phyloP scores from a whole-genome alignment of 1,284 basidiomycete species.

The Boletus smithii region DNA sequence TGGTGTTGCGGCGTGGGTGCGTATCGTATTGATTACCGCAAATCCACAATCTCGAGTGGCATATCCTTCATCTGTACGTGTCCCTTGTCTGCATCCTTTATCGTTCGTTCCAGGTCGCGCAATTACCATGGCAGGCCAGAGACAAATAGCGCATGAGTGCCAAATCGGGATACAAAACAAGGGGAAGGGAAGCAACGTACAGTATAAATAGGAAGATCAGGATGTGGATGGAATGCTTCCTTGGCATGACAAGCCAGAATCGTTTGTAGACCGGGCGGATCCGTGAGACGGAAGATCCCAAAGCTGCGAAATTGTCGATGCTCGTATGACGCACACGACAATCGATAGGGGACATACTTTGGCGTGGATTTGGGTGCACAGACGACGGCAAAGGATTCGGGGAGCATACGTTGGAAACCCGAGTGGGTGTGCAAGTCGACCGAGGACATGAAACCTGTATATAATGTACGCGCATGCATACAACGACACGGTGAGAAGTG shows the following conservation, averaged over 20 bases:
- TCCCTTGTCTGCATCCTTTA: slow-evolving; percentile 67
- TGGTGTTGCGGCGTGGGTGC: too few species aligned
- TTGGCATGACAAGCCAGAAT: slow-evolving; percentile 65
- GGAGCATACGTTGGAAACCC: slow-evolving; percentile 81
- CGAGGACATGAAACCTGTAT: slow-evolving; percentile 79
- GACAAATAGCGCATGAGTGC: too few species aligned
- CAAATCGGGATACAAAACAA: background rate
- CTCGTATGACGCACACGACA: background rate
- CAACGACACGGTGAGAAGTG: slow-evolving; percentile 11
- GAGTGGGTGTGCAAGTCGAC: slow-evolving; percentile 88
- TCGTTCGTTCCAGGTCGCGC: background rate
- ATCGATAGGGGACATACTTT: slow-evolving; percentile 45
- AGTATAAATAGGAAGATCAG: slow-evolving; percentile 78
- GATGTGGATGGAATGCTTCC: slow-evolving; percentile 82
- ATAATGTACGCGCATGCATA: background rate
- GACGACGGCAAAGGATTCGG: slow-evolving; percentile 88
- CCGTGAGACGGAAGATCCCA: slow-evolving; percentile 84
- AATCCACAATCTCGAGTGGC: slow-evolving; percentile 68
- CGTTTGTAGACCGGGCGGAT: slow-evolving; percentile 74
- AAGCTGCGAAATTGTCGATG: slow-evolving; percentile 44
- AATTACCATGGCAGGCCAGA: background rate
- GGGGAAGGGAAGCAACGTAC: slow-evolving; percentile 45
- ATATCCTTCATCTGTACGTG: slow-evolving; percentile 76
- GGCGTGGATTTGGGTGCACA: slow-evolving; percentile 79
- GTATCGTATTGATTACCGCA: slow-evolving; percentile 40